phyloP scores from a whole-genome alignment of 805 yeast species.

The Ogataea ganodermae region DNA sequence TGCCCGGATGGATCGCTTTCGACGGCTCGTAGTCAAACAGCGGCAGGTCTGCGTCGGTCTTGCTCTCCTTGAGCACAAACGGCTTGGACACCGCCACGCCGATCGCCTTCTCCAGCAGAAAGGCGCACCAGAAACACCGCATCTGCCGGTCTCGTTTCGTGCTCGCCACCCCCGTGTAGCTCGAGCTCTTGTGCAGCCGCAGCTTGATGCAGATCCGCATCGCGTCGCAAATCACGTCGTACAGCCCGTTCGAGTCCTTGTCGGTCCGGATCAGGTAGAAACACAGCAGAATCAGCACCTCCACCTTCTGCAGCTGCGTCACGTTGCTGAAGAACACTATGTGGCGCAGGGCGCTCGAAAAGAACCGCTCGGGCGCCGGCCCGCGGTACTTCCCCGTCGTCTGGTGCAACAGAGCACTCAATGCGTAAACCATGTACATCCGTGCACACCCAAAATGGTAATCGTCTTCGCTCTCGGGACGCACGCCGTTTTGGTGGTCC shows the following conservation, averaged over 20 bases:
- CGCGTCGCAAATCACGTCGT: conserved; percentile 55
- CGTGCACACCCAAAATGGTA: conserved; percentile 57
- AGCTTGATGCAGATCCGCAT: conserved; percentile 45
- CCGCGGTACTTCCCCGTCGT: conserved; percentile 59
- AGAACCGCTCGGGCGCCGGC: conserved; percentile 55
- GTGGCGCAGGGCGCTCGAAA: conserved; percentile 61
- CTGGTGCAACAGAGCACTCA: conserved; percentile 53
- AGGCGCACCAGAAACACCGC: conserved; percentile 66
- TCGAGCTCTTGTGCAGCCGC: conserved; percentile 38
- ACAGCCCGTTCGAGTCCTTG: conserved; percentile 55
- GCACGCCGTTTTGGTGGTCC: conserved; percentile 41
- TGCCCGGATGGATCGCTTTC: conserved; percentile 37
- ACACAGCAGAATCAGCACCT: conserved; percentile 52
- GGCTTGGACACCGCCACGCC: conserved; percentile 63
- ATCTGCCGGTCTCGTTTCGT: conserved; percentile 41
- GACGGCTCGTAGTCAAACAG: conserved; percentile 48
- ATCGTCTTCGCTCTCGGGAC: conserved; percentile 34
- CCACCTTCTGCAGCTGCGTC: conserved; percentile 48
- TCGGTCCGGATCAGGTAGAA: conserved; percentile 62
- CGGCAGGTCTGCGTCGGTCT: conserved; percentile 51
- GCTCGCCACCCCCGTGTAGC: conserved; percentile 35
- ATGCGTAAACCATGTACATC: conserved; percentile 56
- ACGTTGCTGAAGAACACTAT: conserved; percentile 46
- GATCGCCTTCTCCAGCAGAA: conserved; percentile 61
- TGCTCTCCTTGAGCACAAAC: conserved; percentile 52